These are phyloP conservation scores for Pyricularia grisea DNA, from an alignment of 2,329 filamentous ascomycete genomes.

Conservation along the genomic window DNA sequence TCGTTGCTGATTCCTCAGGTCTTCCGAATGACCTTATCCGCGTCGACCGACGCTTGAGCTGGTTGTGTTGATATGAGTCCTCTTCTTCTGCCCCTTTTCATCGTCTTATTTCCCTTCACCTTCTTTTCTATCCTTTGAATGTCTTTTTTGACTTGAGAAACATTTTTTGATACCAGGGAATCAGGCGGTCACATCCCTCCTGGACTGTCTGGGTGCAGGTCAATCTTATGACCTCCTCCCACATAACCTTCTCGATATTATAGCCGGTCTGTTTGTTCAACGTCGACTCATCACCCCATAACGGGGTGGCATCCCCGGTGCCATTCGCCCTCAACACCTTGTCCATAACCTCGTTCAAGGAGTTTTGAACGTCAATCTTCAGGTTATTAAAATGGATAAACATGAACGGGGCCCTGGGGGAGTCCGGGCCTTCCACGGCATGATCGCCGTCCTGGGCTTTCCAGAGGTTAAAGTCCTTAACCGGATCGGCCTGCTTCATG, in stretches of 20 bases:
- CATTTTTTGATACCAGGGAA: slow-evolving; percentile 12
- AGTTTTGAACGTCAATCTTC: slow-evolving; percentile 22
- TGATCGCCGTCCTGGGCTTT: slow-evolving; percentile 5
- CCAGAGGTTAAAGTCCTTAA: slow-evolving; percentile 15
- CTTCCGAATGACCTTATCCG: neutral
- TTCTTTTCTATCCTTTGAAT: neutral
- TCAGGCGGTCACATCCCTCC: slow-evolving; percentile 23
- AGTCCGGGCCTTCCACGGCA: slow-evolving; percentile 5
- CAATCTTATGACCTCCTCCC: slow-evolving; percentile 19
- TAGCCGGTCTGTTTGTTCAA: slow-evolving; percentile 17
- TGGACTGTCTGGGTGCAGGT: slow-evolving; percentile 17
- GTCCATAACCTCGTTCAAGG: slow-evolving; percentile 12
- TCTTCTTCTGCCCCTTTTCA: neutral
- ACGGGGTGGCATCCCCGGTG: slow-evolving; percentile 14
- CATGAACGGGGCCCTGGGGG: slow-evolving; percentile 13
- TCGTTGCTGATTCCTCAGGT: neutral
- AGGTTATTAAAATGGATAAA: slow-evolving; percentile 28
- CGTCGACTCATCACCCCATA: slow-evolving; percentile 19
- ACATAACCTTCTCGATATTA: slow-evolving; percentile 23
- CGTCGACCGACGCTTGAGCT: neutral
- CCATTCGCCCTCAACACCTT: slow-evolving; percentile 11
- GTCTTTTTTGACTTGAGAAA: slow-evolving; percentile 3
- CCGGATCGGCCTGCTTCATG: slow-evolving; percentile 22
- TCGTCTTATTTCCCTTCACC: neutral
- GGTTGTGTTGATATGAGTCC: neutral